These are phyloP conservation scores for Zymoseptoria crescenta DNA, from an alignment of 2,329 filamentous ascomycete genomes.

Conservation along the genomic window DNA sequence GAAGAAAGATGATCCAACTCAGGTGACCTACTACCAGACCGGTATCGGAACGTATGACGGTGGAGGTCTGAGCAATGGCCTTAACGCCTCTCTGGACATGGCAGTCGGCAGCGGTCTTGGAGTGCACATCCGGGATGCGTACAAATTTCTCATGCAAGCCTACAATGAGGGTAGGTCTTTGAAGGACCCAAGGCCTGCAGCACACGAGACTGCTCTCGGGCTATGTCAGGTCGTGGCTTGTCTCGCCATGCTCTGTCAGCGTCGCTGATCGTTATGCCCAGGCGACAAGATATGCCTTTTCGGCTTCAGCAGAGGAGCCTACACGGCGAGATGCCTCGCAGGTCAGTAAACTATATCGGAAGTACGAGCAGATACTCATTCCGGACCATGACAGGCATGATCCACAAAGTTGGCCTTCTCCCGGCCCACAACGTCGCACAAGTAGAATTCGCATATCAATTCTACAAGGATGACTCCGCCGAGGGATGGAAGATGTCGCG, in stretches of 20 bases:
- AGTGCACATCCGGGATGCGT: conserved; percentile 27
- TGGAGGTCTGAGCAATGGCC: conserved; percentile 33
- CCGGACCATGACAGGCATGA: conserved; percentile 26
- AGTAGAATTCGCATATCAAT: conserved; percentile 38
- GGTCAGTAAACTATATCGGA: background rate
- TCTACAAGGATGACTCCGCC: conserved; percentile 36
- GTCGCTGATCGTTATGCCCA: background rate
- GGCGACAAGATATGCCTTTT: conserved; percentile 16
- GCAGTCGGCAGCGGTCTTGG: conserved; percentile 38
- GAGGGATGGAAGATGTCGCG: conserved; percentile 35
- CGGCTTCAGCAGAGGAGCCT: conserved; percentile 29
- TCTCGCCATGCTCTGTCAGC: too few relatives aligned
- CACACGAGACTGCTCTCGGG: too few relatives aligned
- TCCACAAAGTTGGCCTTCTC: conserved; percentile 36
- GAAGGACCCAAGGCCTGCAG: too few relatives aligned
- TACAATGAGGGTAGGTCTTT: conserved; percentile 12
- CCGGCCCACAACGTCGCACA: conserved; percentile 31
- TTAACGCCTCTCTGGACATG: conserved; percentile 37
- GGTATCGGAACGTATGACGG: conserved; percentile 41
- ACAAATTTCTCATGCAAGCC: conserved; percentile 38
- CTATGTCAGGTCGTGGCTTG: too few relatives aligned
- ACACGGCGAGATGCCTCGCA: conserved; percentile 44
- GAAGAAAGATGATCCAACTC: conserved; percentile 35
- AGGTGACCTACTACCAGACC: conserved; percentile 38
- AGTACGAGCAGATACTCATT: background rate